Evolutionary conservation across 2,329 filamentous ascomycete genomes (phyloP).

Genomic region (Beauveria bassiana): DNA sequence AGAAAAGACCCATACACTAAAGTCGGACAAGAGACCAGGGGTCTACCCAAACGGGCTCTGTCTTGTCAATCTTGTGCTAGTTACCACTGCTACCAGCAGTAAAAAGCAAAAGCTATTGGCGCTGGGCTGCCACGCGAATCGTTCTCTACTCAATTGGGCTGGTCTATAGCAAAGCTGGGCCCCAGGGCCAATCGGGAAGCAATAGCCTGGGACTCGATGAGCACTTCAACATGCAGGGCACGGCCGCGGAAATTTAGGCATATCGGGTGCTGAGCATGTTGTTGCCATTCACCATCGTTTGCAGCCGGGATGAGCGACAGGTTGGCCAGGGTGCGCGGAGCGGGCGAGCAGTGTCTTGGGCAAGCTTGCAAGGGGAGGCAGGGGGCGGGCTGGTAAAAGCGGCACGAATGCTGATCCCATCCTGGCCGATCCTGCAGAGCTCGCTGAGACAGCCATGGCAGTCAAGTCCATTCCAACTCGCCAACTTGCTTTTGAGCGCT

Average conservation of each 20-base stretch:
- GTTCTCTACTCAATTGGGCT: not conserved
- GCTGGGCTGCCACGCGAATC: not conserved
- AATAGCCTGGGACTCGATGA: not conserved
- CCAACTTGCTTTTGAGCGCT: not conserved
- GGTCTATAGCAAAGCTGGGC: not conserved
- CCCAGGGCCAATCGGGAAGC: not conserved
- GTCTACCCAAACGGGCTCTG: not conserved
- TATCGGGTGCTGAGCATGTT: not conserved
- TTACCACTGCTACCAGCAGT: not conserved
- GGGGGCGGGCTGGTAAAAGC: not conserved
- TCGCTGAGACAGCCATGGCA: not conserved
- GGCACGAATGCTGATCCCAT: constrained; percentile 1
- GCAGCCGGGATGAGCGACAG: not conserved
- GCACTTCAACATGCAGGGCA: constrained; percentile 7
- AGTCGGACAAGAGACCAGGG: not conserved
- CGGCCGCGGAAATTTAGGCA: not conserved
- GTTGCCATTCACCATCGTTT: not conserved
- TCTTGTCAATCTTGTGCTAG: not conserved
- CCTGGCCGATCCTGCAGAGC: not conserved
- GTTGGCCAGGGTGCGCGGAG: not conserved
- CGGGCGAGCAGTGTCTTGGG: not conserved
- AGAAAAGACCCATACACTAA: not conserved
- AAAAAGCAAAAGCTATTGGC: not conserved
- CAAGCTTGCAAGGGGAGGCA: not conserved
- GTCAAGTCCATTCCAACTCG: not conserved